Evolutionary conservation across 2,329 filamentous ascomycete species (phyloP), one percentile per base, ranked within the genome.

Genomic region (Diplodia mutila): DNA sequence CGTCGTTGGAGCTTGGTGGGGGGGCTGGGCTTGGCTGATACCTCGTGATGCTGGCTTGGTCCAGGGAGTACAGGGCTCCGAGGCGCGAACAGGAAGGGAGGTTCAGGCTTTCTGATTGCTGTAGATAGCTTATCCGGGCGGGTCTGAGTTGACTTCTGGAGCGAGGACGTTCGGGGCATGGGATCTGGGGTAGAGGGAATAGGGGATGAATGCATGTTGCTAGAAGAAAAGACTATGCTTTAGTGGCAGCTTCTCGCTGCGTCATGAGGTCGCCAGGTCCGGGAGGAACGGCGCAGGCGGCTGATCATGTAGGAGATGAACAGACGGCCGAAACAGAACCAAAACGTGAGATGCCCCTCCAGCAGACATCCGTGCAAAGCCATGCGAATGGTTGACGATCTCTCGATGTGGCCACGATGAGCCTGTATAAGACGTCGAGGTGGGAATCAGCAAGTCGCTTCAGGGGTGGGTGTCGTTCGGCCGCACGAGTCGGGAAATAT

Each of bases 61-160:
- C 42, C 53, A 29, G 29, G 64, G 29, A 34, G 42, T 51, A 59
- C 29, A 51, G 25, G 39, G 64, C 42, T 66, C 42, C 64, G 46
- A 51, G 64, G 64, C 52, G 53, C 52, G 53, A 66, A 32, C 32
- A 42, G 64, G 53, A 51, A 51, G 29, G 46, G 34, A 63, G 42
- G 42, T 23, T 37, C n/a, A 39, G 32, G 53, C 54, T 59, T 51
- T 66, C 39, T 39, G 21, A 34, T 48, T 49, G 52, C 54, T 66
- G 64, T 66, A 66, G 42, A 66, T 66, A 66, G 64, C 64, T 66
- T 66, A 23, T 66, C 29, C 51, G 42, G 64, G 42, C 29, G 46
- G 59, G 14, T 21, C 37, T 39, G 59, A 51, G 21, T 51, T 21
- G 46, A 25, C 18, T 59, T 27, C 16, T 42, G n/a, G 49, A 42